These are phyloP conservation scores for Suillus tomentosus DNA, from an alignment of 768 basidiomycete genomes.

Conservation along the genomic window DNA sequence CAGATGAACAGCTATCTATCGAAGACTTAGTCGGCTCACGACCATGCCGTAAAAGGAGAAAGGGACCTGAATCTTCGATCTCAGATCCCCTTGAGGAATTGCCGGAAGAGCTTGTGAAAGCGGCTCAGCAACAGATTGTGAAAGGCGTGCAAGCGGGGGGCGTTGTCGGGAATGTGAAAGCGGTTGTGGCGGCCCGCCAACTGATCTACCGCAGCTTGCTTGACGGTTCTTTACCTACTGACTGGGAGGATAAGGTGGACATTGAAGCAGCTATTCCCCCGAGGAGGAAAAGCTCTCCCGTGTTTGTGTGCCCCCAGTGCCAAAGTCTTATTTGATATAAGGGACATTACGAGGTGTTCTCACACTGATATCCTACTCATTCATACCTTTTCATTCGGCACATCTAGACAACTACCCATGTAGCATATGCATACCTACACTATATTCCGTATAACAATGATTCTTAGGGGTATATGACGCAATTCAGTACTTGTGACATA, in stretches of 20 bases:
- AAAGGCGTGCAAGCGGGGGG: conserved; percentile 46
- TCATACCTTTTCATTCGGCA: neutral
- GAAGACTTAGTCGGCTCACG: neutral
- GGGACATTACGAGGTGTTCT: neutral
- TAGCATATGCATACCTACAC: neutral
- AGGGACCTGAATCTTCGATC: neutral
- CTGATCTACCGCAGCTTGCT: conserved; percentile 45
- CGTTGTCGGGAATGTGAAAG: conserved; percentile 50
- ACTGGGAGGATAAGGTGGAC: conserved; percentile 42
- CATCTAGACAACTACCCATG: neutral
- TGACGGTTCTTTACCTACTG: conserved; percentile 34
- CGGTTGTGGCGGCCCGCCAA: conserved; percentile 48
- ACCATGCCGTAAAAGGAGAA: conserved; percentile 22
- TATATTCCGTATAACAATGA: neutral
- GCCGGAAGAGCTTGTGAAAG: conserved; percentile 40
- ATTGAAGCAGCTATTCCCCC: conserved; percentile 25
- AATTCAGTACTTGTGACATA: neutral
- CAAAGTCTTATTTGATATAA: conserved; percentile 41
- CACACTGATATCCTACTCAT: neutral
- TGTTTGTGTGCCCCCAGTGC: conserved; percentile 46
- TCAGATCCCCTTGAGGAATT: conserved; percentile 24
- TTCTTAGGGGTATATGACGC: neutral
- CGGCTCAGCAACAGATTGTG: conserved; percentile 57
- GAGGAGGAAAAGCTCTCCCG: conserved; percentile 23
- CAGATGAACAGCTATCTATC: conserved; percentile 22